Evolutionary conservation across 768 basidiomycete genomes (phyloP).

Genomic region (Pisolithus tinctorius): DNA sequence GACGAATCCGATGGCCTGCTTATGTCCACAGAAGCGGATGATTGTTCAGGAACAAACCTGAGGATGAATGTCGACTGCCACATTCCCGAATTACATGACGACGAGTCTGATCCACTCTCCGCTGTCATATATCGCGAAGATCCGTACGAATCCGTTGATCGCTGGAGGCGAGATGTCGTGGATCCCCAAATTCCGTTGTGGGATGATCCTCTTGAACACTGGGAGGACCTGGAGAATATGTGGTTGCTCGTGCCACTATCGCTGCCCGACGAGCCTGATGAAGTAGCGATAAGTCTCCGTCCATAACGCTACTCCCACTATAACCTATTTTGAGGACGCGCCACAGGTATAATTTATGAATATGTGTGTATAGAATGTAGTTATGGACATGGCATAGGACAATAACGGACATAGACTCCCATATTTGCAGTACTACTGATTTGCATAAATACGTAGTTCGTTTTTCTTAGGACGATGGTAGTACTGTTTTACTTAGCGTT

Average conservation of each 20-base stretch:
- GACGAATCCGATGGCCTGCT: slow-evolving; percentile 14
- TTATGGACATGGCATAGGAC: no score
- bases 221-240: slow-evolving; percentile 9
- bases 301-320: no score
- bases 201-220: slow-evolving; percentile 11
- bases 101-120: slow-evolving; percentile 24
- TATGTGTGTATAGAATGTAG: no score
- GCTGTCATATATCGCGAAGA: slow-evolving; percentile 16
- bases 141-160: slow-evolving; percentile 17
- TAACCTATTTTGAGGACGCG: no score
- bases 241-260: slow-evolving; percentile 8
- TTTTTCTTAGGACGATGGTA: no score
- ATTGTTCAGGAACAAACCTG: slow-evolving; percentile 25
- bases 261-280: background rate
- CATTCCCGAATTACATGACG: slow-evolving; percentile 23
- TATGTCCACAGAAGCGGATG: slow-evolving; percentile 37
- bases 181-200: background rate
- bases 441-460: no score
- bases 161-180: slow-evolving; percentile 16
- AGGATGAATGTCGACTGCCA: background rate
- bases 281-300: background rate
- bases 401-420: no score
- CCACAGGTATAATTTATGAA: no score
- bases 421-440: no score
- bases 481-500: no score